Evolutionary conservation across 345 rosid genomes (phyloP), one percentile per base, ranked within the genome.

Genomic region (Ceriops decandra): DNA sequence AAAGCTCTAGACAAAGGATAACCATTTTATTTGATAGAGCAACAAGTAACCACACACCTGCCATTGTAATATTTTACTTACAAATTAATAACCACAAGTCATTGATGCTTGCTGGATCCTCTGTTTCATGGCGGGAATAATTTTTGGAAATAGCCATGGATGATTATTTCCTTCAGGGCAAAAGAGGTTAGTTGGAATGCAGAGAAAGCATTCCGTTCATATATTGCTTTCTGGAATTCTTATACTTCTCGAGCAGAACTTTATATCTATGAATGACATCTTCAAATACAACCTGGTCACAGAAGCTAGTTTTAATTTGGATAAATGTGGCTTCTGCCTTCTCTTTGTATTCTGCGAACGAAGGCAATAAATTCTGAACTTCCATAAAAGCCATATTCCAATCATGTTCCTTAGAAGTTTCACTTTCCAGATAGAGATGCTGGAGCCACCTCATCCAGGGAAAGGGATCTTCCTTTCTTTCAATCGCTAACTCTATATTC

Each of bases 151-250:
- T 33, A 33, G 36, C 36, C 7, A 33, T 33, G 36, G 36, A 7
- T 33, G 36, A 7, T 2, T 2, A 17, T 22, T 6, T 42, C 33
- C 62, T 46, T 1, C 22, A 20, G 58, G n/a, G 28, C 33, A 9
- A 31, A 49, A 19, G 28, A 59, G 30, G 28, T 78, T 64, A 77
- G 42, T 62, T 62, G 60, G 46, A 38, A 63, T 83, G 91, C 49
- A 85, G 80, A 0, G 87, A 75, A 17, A 83, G 77, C 88, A 87
- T 83, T 69, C 91, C 87, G 49, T 82, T 82, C 62, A 60, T 70
- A 65, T 87, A 87, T 72, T 82, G 86, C 70, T 74, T 83, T 70
- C 87, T 83, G 28, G 71, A 75, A 62, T 66, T 80, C 81, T 74
- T 82, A 57, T 80, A 85, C 78, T 74, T 80, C 57, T 70, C 82